Evolutionary conservation across 1,284 basidiomycete genomes (phyloP).

Genomic region (Takashimella koratensis): DNA sequence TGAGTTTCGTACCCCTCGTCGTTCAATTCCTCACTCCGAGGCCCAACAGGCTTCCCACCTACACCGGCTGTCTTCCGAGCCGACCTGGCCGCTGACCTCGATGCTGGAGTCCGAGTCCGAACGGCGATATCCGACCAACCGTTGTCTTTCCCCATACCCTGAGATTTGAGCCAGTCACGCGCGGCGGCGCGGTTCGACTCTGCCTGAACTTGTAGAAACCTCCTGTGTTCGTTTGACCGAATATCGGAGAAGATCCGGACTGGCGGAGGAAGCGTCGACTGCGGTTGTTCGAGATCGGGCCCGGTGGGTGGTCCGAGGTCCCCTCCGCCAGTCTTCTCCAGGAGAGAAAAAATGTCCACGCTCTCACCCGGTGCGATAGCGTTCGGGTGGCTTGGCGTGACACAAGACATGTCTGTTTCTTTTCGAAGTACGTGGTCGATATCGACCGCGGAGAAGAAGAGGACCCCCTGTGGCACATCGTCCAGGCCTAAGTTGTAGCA

Average conservation of each 20-base stretch:
- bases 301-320: constrained; percentile 8
- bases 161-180: constrained; percentile 26
- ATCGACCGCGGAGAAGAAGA: constrained; percentile 97
- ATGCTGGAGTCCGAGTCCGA: not conserved
- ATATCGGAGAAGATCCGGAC: constrained; percentile 33
- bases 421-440: constrained; percentile 88
- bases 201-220: constrained; percentile 36
- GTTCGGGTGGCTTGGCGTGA: constrained; percentile 84
- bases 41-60: not conserved
- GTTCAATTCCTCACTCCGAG: not conserved
- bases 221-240: constrained; percentile 18
- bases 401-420: constrained; percentile 92
- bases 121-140: not conserved
- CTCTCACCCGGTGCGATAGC: constrained; percentile 83
- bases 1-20: too few relatives aligned
- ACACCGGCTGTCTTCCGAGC: not conserved
- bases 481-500: constrained; percentile 92
- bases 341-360: constrained; percentile 65
- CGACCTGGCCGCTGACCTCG: not conserved
- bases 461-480: constrained; percentile 87
- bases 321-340: constrained; percentile 57
- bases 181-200: constrained; percentile 8
- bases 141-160: constrained; percentile 2
- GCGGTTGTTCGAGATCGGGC: not conserved
- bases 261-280: constrained; percentile 18